Conservation (phyloP, 371 early-diverging fungal genomes). For the Syncephalastrum contaminatum region DNA sequence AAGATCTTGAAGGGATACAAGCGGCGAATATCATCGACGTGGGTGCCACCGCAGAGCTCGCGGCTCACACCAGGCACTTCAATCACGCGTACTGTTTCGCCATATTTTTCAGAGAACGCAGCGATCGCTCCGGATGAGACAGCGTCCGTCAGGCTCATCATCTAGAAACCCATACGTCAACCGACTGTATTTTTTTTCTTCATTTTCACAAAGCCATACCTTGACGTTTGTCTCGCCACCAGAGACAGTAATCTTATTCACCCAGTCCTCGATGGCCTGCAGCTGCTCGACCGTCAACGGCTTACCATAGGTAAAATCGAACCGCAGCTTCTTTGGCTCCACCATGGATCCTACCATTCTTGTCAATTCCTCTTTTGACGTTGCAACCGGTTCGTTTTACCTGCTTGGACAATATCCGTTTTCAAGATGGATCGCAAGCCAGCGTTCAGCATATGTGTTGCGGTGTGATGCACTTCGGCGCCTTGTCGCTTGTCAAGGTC, state of each 20-base stretch:
- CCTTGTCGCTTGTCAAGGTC: conserved; percentile 58
- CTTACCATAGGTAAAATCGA: conserved; percentile 72
- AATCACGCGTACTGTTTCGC: conserved; percentile 62
- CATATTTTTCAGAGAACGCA: conserved; percentile 70
- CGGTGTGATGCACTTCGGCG: conserved; percentile 73
- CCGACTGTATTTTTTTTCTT: not conserved
- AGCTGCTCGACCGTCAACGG: conserved; percentile 56
- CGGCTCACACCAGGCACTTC: conserved; percentile 60
- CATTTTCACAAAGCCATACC: conserved; percentile 13
- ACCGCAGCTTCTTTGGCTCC: conserved; percentile 61
- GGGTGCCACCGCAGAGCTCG: conserved; percentile 81
- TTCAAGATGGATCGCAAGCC: conserved; percentile 62
- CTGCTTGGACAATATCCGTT: conserved; percentile 69
- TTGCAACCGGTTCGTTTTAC: conserved; percentile 14
- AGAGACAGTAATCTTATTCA: conserved; percentile 54
- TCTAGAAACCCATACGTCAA: conserved; percentile 16
- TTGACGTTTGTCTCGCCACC: conserved; percentile 45
- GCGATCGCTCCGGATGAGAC: conserved; percentile 65
- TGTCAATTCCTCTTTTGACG: not conserved
- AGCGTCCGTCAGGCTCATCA: conserved; percentile 62
- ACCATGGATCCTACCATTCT: conserved; percentile 57
- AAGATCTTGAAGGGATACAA: conserved; percentile 74
- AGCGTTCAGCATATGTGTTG: conserved; percentile 75
- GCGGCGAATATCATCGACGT: conserved; percentile 57
- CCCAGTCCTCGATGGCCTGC: conserved; percentile 55